These are phyloP conservation scores for Talaromyces adpressus DNA, from an alignment of 495 filamentous ascomycete genomes.

Conservation along the genomic window DNA sequence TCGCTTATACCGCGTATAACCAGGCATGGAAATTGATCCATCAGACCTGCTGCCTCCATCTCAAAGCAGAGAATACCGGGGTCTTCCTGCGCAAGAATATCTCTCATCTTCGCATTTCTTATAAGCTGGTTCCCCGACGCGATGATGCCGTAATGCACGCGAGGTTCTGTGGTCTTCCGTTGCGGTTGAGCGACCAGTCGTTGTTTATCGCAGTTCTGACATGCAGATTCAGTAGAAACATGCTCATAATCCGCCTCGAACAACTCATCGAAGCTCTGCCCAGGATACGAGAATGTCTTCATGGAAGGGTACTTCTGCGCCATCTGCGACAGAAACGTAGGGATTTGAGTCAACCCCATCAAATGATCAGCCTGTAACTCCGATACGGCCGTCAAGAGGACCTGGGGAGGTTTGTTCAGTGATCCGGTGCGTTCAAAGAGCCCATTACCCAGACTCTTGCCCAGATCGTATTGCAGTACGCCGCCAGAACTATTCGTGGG, in stretches of 20 bases:
- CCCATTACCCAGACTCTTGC: constrained; percentile 17
- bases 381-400: constrained; percentile 9
- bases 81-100: constrained; percentile 10
- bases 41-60: constrained; percentile 24
- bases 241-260: not conserved
- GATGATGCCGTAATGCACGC: constrained; percentile 28
- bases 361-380: constrained; percentile 1
- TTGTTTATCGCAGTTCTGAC: not conserved
- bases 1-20: constrained; percentile 35
- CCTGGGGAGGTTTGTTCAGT: constrained; percentile 15
- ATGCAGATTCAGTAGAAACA: not conserved
- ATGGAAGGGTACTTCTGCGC: not conserved
- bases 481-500: constrained; percentile 14
- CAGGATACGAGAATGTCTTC: not conserved
- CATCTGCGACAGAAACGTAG: not conserved
- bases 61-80: constrained; percentile 22
- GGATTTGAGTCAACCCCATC: not conserved
- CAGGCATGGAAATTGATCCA: constrained; percentile 25
- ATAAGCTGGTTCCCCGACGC: constrained; percentile 29
- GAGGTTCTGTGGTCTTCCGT: constrained; percentile 1
- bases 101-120: constrained; percentile 18
- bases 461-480: constrained; percentile 17
- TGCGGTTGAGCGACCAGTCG: constrained; percentile 9
- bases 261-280: not conserved
- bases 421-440: constrained; percentile 20